Evolutionary conservation across 106 monocot genomes (phyloP), one percentile per base, ranked within the genome.

Genomic region (Dioscorea dumetorum): DNA sequence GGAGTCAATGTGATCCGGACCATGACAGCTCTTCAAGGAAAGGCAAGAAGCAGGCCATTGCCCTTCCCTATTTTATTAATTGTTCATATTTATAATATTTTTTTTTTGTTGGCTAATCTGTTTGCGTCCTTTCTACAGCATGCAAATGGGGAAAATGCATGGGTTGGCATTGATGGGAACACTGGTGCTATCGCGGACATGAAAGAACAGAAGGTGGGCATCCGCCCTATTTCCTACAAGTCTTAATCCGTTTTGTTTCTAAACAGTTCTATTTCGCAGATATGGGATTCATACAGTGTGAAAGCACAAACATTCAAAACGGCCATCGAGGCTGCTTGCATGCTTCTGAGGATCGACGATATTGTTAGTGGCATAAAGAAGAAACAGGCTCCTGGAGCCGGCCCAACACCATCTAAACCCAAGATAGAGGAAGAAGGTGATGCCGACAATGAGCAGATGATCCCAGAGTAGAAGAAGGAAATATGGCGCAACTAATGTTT

Each of bases 311-410:
- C 91, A 49, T 91, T 91, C 41, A 97, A 97, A 74, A 97, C 95
- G 0, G 88, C 91, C 18, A 97, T 97, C 3, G 95, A 97, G 75
- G 91, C 95, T 11, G 91, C 91, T 68, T 86, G 86, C 75, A 95
- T 95, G 91, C 78, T 95, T 49, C 66, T 97, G 79, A 83, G 95
- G 81, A 97, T 91, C 8, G 91, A 97, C 59, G 91, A 97, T 59
- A 87, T 97, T 20, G 95, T 97, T 35, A 97, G 91, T 62, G 95
- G 95, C 34, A 91, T 97, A 41, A 97, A 97, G 88, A 91, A 95
- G 80, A 91, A 91, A 71, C 86, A 88, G 69, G 78, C 91, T 72
- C 88, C 91, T 58, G 95, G 88, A 0, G 57, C 88, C 22, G 78
- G 81, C 0, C 71, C 82, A 21, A 64, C 80, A 24, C 81, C 78